A percentile compares a stretch with the other conserved stretches of the same genome.
phyloP scores from a whole-genome alignment of 257 asterid species.

The Petunia axillaris region DNA sequence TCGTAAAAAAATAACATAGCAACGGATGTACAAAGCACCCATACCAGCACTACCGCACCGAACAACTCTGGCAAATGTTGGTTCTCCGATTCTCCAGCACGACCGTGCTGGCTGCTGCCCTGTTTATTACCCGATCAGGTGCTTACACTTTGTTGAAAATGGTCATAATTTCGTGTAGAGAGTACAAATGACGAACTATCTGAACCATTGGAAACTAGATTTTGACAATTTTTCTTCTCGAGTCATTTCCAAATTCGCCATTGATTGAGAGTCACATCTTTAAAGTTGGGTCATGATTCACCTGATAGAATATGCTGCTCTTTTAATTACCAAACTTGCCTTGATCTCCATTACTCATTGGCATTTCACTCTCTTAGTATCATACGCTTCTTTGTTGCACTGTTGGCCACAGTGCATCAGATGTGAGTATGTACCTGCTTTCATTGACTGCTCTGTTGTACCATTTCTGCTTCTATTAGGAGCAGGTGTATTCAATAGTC shows the following conservation, averaged over 20 bases:
- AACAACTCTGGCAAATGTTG: not conserved
- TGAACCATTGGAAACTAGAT: not conserved
- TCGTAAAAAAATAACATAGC: not conserved
- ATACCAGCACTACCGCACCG: not conserved
- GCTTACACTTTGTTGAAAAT: not conserved
- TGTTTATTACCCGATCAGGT: not conserved
- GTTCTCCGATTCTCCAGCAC: not conserved
- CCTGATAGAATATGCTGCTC: not conserved
- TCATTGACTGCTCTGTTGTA: not conserved
- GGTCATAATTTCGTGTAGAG: not conserved
- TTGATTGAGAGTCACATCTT: not conserved
- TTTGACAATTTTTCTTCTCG: not conserved
- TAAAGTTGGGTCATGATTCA: slow-evolving; percentile 3
- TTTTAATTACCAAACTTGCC: not conserved
- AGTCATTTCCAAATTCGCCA: slow-evolving; percentile 11
- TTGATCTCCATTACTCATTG: not conserved
- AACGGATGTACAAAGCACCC: too few species aligned
- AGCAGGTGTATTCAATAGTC: slow-evolving; percentile 4
- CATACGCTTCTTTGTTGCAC: not conserved
- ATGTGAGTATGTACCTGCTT: not conserved
- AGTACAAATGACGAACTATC: slow-evolving; percentile 1
- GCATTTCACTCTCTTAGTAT: slow-evolving; percentile 3
- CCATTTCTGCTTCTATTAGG: not conserved
- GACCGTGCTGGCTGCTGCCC: not conserved
- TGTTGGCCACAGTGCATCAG: not conserved